Evolutionary conservation across 169 alveolate species (phyloP), one percentile per base, ranked within the genome.

Genomic region (Theileria luwenshuni): DNA sequence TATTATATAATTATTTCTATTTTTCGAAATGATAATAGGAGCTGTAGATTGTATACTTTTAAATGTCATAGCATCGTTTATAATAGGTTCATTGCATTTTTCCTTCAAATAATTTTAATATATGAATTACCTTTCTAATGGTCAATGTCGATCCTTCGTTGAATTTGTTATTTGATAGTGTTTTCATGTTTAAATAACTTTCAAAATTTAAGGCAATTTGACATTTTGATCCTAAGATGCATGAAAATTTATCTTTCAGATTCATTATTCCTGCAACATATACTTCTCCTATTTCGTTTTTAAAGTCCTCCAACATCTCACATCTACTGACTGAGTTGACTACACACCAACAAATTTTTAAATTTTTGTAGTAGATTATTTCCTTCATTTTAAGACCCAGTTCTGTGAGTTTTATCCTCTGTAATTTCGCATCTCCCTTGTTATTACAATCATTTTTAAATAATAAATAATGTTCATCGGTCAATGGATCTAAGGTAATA

Each of bases 311-410:
- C 15, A 30, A 21, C 17, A 28, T 47, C n/a, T 35, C 32, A 30
- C 87, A 79, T 3, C 12, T 32, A 27, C 5, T 13, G 12, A 8
- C 6, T 0, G 32, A 41, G 27, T 33, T 23, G 1, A 73, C 41
- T 70, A 21, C 45, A 48, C 87, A 79, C 87, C 87, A 79, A 38
- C 87, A 71, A 5, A 79, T 69, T 28, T 79, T 61, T 30, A n/a
- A 3, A 1, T 13, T 17, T 2, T 38, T 21, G 15, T 42, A 19
- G 19, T 7, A 33, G 1, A 71, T 13, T 2, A 10, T 28, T n/a
- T 71, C n/a, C 8, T 28, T 15, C 42, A 64, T 17, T 25, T 32
- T 2, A n/a, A 64, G 10, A 3, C 83, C 76, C 7, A 19, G 25
- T 0, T 8, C 21, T n/a, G n/a, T n/a, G 15, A 52, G 48, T 5